Base-by-base conservation (phyloP, 257 asterid species). In the Verbena officinalis region DNA sequence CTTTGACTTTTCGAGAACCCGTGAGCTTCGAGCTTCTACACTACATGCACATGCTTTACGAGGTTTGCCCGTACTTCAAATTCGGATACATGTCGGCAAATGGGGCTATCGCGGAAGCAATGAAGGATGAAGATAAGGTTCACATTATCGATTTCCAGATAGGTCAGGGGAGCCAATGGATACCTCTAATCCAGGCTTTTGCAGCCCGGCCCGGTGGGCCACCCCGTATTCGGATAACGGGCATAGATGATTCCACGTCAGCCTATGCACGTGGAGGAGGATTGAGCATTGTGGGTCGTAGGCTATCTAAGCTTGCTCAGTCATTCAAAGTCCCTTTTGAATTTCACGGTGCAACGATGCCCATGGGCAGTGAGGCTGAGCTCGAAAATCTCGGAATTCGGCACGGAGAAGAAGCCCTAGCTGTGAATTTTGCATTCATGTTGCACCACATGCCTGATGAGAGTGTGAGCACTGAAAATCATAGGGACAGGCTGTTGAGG, bases 21-120 rank as follows among this genome's bases (percentile, higher is more conserved):
- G 85, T 88, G 3, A 78, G 90, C 36, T 84, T 80, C 15, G 91
- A 91, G 77, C 85, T 91, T 31, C 78, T 91, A 19, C 81, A 91
- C 0, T 86, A 83, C 64, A 84, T 77, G 88, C 87, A 91, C 23
- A 68, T 81, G 62, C 83, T 91, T 14, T 78, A 81, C n/a, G 96
- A 91, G 78, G 84, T 81, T 9, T 91, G 96, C 78, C 97, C 97
- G 9, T 86, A 82, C 69, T 79, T 86, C 80, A 91, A 91, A 67
- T 91, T 88, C 4, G 97, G 96, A 11, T 84, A 84, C 77, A 91
- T 91, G 97, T 84, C 97, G 0, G 95, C 96, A 8, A 91, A 91
- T 33, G 97, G 96, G 11, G 97, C 96, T 56, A 91, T 91, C 69
- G 97, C 96, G 3, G 95, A 86, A 74, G 95, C 96, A 21, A 84